Evolutionary conservation across 768 basidiomycete genomes (phyloP), one percentile per base, ranked within the genome.

Genomic region (Tricholoma hemisulphureum): DNA sequence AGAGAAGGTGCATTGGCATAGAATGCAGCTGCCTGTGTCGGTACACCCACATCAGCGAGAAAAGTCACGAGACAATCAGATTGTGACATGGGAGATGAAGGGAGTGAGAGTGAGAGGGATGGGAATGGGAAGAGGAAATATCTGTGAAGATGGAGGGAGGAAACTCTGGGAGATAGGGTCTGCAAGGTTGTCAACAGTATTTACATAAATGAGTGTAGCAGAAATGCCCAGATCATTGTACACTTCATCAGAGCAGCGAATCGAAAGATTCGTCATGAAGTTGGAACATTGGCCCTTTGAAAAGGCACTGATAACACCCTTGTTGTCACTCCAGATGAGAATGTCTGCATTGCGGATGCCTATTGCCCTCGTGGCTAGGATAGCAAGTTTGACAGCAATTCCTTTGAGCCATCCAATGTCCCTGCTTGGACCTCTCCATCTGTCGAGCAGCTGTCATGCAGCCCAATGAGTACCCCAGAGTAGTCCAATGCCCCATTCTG

Each of bases 101-200:
- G 48, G 20, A 50, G 13, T 11, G 24, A 23, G 48, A n/a, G 16
- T 23, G 31, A 14, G 13, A 28, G 31, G 48, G 48, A 48, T 18
- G 45, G 45, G 45, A 20, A 48, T 48, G 2, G 26, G 45, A 11
- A 28, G n/a, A 48, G 26, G 45, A 21, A 48, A 48, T 37, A 37
- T 50, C 7, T 48, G 48, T 3, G 4, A 48, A n/a, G n/a, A 9
- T 20, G 43, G 43, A n/a, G 23, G 43, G 43, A 45, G 43, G 6
- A 45, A n/a, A 20, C 9, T 2, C 26, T 62, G 63, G 13, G 67
- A 71, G 37, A 69, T 56, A 13, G 67, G 69, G 55, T 76, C 74
- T 9, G 73, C 74, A 2, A 61, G 68, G 39, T 76, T 75, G 0
- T 61, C 50, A 1, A 39, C 58, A 9, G 74, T 70, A 1, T 60